Percentiles rank a stretch among this genome's conserved stretches.
phyloP scores from a whole-genome alignment of 2,329 filamentous ascomycete species.

The Ceratocystis variospora region DNA sequence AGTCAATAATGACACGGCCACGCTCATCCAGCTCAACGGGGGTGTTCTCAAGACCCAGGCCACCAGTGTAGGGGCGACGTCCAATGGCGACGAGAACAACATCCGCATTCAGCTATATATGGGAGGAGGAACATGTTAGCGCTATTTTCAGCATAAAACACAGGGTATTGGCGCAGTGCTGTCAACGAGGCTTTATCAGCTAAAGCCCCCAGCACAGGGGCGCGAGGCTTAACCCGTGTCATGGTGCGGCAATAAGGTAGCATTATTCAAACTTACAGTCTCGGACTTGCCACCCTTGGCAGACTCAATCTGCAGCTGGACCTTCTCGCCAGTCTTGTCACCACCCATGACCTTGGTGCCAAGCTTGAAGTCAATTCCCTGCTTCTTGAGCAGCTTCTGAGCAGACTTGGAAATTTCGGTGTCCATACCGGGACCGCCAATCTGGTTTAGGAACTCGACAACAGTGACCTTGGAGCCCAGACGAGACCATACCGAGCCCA shows the following conservation, averaged over 20 bases:
- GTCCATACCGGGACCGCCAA: constrained; percentile 97
- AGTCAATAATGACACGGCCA: constrained; percentile 91
- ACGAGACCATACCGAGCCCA: constrained; percentile 95
- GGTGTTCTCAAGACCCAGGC: constrained; percentile 86
- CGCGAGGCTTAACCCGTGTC: not conserved
- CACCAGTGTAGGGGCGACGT: constrained; percentile 82
- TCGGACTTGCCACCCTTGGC: constrained; percentile 95
- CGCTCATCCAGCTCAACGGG: constrained; percentile 84
- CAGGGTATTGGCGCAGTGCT: too few species aligned
- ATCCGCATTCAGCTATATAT: constrained; percentile 66
- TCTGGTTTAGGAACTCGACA: constrained; percentile 90
- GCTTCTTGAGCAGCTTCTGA: constrained; percentile 89
- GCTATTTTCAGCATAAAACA: constrained; percentile 38
- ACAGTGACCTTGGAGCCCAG: constrained; percentile 91
- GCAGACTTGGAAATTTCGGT: constrained; percentile 77
- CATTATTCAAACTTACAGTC: constrained; percentile 44
- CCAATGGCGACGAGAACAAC: constrained; percentile 95
- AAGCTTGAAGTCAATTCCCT: constrained; percentile 96
- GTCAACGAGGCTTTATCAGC: too few species aligned
- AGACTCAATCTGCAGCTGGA: constrained; percentile 77
- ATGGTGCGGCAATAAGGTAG: too few species aligned
- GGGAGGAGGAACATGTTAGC: constrained; percentile 16
- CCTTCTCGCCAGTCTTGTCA: constrained; percentile 60
- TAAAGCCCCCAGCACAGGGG: too few species aligned
- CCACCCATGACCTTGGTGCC: constrained; percentile 88